phyloP scores from a whole-genome alignment of 1,284 basidiomycete species.

The Microbotryum scabiosae region DNA sequence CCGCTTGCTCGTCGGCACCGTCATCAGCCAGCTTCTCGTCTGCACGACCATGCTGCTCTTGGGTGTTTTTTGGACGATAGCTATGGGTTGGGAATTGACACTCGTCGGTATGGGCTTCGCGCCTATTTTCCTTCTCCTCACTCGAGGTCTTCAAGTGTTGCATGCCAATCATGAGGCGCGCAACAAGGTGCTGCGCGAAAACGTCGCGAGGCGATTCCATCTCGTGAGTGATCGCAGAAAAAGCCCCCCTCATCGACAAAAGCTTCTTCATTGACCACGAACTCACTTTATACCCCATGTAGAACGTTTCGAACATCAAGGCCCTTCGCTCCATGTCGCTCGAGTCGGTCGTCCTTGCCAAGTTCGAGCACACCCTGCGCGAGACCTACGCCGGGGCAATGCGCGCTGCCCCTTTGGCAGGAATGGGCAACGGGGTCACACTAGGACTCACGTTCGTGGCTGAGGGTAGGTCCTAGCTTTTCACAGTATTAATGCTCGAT shows the following conservation, averaged over 20 bases:
- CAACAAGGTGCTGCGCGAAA: slow-evolving; percentile 77
- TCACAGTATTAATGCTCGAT: not conserved
- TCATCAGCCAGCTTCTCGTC: slow-evolving; percentile 63
- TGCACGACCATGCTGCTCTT: slow-evolving; percentile 71
- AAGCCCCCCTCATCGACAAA: not conserved
- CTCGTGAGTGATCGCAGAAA: slow-evolving; percentile 11
- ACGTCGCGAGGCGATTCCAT: slow-evolving; percentile 71
- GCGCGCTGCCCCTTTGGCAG: slow-evolving; percentile 69
- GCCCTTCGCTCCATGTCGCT: slow-evolving; percentile 86
- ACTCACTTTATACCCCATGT: not conserved
- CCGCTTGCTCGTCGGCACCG: slow-evolving; percentile 62
- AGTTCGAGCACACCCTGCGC: slow-evolving; percentile 58
- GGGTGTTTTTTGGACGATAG: slow-evolving; percentile 80
- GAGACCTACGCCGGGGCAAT: slow-evolving; percentile 61
- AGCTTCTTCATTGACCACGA: not conserved
- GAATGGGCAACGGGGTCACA: slow-evolving; percentile 70
- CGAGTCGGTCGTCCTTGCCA: slow-evolving; percentile 59
- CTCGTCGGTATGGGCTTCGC: slow-evolving; percentile 79
- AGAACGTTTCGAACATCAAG: slow-evolving; percentile 77
- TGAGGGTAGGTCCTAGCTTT: slow-evolving; percentile 46
- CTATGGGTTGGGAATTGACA: slow-evolving; percentile 83
- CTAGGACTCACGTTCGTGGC: slow-evolving; percentile 77
- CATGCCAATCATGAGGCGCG: slow-evolving; percentile 67
- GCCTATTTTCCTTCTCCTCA: slow-evolving; percentile 68
- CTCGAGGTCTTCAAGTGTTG: slow-evolving; percentile 45